A percentile compares a stretch with the other conserved stretches of the same genome.
phyloP scores from a whole-genome alignment of 2,329 filamentous ascomycete species.

The Pseudocercospora musae region DNA sequence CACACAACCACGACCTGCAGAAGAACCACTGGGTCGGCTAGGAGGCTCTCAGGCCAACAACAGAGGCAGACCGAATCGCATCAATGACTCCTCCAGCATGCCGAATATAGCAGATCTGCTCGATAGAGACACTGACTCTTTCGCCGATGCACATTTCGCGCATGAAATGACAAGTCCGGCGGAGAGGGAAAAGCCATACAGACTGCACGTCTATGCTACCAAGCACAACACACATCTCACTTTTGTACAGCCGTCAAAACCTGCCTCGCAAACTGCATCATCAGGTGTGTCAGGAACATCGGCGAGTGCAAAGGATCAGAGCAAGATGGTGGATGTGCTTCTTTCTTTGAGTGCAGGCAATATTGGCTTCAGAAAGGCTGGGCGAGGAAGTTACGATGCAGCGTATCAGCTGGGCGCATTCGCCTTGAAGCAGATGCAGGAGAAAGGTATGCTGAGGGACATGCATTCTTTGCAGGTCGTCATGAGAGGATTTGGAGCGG shows the following conservation, averaged over 20 bases:
- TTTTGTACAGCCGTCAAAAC: constrained; percentile 64
- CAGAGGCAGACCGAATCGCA: background rate
- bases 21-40: background rate
- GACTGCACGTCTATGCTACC: constrained; percentile 80
- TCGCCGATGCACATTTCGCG: constrained; percentile 9
- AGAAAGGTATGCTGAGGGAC: constrained; percentile 71
- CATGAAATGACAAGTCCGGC: constrained; percentile 20
- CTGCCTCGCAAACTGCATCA: constrained; percentile 27
- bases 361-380: constrained; percentile 83
- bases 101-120: constrained; percentile 4
- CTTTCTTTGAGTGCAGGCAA: constrained; percentile 80
- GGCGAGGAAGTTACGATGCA: constrained; percentile 80
- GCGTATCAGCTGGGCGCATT: constrained; percentile 86
- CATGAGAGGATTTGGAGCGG: constrained; percentile 78
- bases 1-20: constrained; percentile 18
- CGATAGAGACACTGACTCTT: constrained; percentile 6
- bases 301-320: constrained; percentile 50
- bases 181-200: constrained; percentile 55
- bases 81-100: background rate
- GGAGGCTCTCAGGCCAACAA: background rate
- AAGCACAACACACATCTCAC: constrained; percentile 97
- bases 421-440: constrained; percentile 78
- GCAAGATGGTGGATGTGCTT: constrained; percentile 57
- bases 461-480: constrained; percentile 77
- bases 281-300: constrained; percentile 28